phyloP scores from a whole-genome alignment of 345 rosid genomes.

The Atalantia buxifolia region DNA sequence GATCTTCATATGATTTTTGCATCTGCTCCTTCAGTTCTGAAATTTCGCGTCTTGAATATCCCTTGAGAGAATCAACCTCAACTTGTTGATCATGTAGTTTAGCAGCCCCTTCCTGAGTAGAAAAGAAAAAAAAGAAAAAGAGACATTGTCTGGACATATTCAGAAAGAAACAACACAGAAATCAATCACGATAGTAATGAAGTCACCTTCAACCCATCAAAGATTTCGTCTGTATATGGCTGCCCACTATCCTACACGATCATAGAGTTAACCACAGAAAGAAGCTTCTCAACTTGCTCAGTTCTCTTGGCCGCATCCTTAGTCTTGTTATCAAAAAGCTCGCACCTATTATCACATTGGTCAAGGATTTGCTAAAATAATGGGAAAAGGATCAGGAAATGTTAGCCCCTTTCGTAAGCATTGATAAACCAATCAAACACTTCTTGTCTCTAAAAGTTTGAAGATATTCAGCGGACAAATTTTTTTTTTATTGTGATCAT shows the following conservation, averaged over 20 bases:
- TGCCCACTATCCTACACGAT: conserved; percentile 55
- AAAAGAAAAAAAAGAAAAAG: neutral
- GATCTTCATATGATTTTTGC: conserved; percentile 50
- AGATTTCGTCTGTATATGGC: conserved; percentile 73
- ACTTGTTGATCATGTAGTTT: conserved; percentile 65
- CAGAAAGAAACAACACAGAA: neutral
- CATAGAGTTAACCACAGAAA: conserved; percentile 54
- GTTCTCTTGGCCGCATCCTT: conserved; percentile 45
- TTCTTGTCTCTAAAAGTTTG: neutral
- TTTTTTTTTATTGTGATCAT: no score
- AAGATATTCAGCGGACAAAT: neutral
- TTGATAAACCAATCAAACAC: neutral
- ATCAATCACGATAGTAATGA: neutral
- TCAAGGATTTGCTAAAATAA: conserved; percentile 57
- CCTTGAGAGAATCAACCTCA: conserved; percentile 54
- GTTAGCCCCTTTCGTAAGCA: neutral
- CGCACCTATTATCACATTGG: conserved; percentile 52
- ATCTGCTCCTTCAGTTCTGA: conserved; percentile 60
- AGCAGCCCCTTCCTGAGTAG: conserved; percentile 55
- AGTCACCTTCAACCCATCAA: conserved; percentile 60
- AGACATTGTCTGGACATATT: neutral
- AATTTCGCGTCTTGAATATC: conserved; percentile 55
- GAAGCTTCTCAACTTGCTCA: conserved; percentile 35
- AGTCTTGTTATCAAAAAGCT: conserved; percentile 86
- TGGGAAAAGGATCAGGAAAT: neutral